These are phyloP conservation scores for Fusarium neocosmosporiellum DNA, from an alignment of 2,329 filamentous ascomycete genomes.

Conservation along the genomic window DNA sequence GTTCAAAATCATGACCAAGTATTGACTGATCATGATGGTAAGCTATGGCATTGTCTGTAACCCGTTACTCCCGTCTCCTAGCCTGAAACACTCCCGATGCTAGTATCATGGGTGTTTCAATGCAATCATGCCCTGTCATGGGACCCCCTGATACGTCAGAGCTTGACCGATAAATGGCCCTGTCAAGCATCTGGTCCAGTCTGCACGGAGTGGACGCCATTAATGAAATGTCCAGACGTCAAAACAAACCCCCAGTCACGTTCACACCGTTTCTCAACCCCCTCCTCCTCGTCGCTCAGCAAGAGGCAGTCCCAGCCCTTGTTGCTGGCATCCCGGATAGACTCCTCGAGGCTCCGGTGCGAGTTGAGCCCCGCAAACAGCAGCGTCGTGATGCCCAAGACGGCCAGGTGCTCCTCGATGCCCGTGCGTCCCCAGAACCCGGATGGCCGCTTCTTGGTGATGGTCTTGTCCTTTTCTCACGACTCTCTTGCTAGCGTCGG, in stretches of 20 bases:
- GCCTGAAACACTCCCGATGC: not conserved
- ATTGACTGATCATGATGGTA: not conserved
- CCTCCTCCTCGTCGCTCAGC: not conserved
- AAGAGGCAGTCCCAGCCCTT: not conserved
- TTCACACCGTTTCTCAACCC: not conserved
- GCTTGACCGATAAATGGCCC: not conserved
- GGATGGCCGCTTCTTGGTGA: not conserved
- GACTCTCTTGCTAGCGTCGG: not conserved
- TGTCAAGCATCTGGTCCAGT: not conserved
- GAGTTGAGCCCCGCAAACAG: not conserved
- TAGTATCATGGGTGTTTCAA: slow-evolving; percentile 2
- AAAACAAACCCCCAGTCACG: not conserved
- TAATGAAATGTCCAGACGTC: not conserved
- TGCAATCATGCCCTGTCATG: not conserved
- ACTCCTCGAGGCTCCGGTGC: not conserved
- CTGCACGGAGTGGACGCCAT: not conserved
- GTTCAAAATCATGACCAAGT: not conserved
- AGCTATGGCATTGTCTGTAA: not conserved
- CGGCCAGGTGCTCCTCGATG: not conserved
- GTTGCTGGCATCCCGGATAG: not conserved
- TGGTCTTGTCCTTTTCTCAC: not conserved
- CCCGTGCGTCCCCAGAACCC: not conserved
- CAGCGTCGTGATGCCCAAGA: not conserved
- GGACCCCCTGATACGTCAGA: not conserved
- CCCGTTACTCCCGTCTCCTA: not conserved